A percentile compares a stretch with the other conserved stretches of the same genome.
These are phyloP conservation scores for Heterobasidion occidentale DNA, from an alignment of 1,284 basidiomycete genomes.

Conservation along the genomic window DNA sequence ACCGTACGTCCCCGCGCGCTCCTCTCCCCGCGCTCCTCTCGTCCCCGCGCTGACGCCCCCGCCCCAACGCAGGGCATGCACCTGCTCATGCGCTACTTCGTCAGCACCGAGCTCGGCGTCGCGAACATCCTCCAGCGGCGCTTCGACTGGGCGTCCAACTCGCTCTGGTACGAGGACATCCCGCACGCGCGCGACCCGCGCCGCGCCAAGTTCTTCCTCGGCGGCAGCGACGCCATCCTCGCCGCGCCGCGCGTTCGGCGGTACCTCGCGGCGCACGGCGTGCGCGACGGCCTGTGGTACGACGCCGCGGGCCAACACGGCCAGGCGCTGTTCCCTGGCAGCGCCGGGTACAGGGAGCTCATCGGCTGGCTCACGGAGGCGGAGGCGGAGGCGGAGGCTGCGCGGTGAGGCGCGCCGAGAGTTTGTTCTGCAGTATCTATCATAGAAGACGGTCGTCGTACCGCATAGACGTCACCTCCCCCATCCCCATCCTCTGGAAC, in stretches of 20 bases:
- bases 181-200: slow-evolving; percentile 60
- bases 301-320: slow-evolving; percentile 69
- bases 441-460: too few relatives aligned
- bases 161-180: slow-evolving; percentile 84
- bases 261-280: slow-evolving; percentile 72
- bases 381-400: neutral
- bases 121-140: slow-evolving; percentile 79
- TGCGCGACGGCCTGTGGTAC: slow-evolving; percentile 62
- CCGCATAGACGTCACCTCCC: too few relatives aligned
- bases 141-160: slow-evolving; percentile 86
- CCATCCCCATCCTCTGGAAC: too few relatives aligned
- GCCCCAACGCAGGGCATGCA: slow-evolving; percentile 56
- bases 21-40: slow-evolving; percentile 2
- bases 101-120: slow-evolving; percentile 78
- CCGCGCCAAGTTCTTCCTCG: slow-evolving; percentile 65
- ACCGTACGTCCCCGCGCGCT: slow-evolving; percentile 34
- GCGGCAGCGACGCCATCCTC: slow-evolving; percentile 75
- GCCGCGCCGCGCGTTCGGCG: slow-evolving; percentile 68
- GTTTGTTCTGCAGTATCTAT: too few relatives aligned
- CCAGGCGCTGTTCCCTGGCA: slow-evolving; percentile 53
- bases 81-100: slow-evolving; percentile 79
- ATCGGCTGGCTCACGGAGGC: slow-evolving; percentile 52
- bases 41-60: slow-evolving; percentile 2
- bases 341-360: slow-evolving; percentile 49
- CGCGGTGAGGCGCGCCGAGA: neutral